These are phyloP conservation scores for Sporisorium scitamineum DNA, from an alignment of 1,284 basidiomycete species.

Conservation along the genomic window DNA sequence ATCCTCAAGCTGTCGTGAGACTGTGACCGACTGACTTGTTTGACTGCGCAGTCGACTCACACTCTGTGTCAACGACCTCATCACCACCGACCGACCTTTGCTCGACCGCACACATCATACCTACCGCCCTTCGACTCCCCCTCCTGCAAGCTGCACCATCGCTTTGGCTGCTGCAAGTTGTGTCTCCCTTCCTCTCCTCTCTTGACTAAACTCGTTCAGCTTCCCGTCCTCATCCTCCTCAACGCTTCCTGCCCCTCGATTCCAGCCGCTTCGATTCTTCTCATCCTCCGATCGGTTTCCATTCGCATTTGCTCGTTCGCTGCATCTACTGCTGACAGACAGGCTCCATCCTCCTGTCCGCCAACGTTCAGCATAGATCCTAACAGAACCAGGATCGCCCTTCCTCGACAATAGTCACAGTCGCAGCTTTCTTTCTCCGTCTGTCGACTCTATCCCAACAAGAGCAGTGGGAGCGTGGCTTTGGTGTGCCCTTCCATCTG, in stretches of 20 bases:
- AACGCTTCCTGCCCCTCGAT: neutral
- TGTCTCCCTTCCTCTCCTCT: neutral
- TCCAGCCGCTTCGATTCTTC: neutral
- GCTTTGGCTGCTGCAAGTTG: neutral
- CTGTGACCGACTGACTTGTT: neutral
- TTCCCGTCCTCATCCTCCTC: neutral
- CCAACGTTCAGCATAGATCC: too few relatives aligned
- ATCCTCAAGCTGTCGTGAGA: constrained; percentile 9
- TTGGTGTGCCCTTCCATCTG: constrained; percentile 41
- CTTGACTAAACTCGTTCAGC: neutral
- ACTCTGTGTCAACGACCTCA: constrained; percentile 9
- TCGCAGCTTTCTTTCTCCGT: constrained; percentile 6
- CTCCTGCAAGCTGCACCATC: neutral
- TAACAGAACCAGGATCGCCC: neutral
- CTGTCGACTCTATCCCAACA: constrained; percentile 3
- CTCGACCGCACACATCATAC: neutral
- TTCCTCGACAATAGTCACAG: neutral
- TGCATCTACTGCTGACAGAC: neutral
- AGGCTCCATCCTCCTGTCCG: neutral
- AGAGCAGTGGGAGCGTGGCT: constrained; percentile 42
- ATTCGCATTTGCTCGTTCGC: too few relatives aligned
- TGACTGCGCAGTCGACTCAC: neutral
- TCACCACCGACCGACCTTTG: neutral
- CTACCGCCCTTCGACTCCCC: neutral
- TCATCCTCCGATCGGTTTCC: neutral